Evolutionary conservation across 1,284 basidiomycete genomes (phyloP).

Genomic region (Rhodotorula sp.): DNA sequence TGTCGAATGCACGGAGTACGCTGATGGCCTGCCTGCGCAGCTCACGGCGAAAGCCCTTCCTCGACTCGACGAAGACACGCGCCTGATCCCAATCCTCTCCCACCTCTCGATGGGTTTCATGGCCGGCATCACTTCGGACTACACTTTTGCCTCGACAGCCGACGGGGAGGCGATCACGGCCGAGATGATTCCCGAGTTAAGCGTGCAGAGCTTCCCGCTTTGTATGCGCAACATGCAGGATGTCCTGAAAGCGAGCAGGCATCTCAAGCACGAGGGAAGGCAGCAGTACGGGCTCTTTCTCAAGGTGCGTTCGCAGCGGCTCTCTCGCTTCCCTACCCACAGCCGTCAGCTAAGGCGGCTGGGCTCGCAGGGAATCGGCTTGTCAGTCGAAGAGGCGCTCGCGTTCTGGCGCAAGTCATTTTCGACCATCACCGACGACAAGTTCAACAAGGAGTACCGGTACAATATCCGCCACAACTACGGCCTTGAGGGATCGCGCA

Average conservation of each 20-base stretch:
- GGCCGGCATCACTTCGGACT: constrained; percentile 82
- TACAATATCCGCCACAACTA: constrained; percentile 97
- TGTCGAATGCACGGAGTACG: background rate
- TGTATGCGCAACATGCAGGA: constrained; percentile 94
- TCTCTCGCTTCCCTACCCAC: background rate
- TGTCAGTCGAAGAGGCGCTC: constrained; percentile 92
- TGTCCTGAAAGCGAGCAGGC: constrained; percentile 70
- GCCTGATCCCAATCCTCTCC: constrained; percentile 83
- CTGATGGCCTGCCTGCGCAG: constrained; percentile 52
- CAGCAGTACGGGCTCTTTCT: constrained; percentile 92
- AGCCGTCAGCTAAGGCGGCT: background rate
- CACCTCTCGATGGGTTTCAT: constrained; percentile 94
- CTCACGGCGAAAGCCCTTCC: constrained; percentile 83
- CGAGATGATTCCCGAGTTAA: constrained; percentile 88
- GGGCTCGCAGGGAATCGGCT: constrained; percentile 70
- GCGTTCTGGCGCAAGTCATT: constrained; percentile 92
- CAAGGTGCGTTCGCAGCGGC: constrained; percentile 61
- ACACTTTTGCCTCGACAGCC: constrained; percentile 58
- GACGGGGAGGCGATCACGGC: constrained; percentile 73
- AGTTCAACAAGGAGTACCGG: constrained; percentile 96
- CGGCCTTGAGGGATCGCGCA: constrained; percentile 89
- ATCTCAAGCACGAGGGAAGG: constrained; percentile 89
- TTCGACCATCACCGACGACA: constrained; percentile 74
- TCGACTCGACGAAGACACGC: constrained; percentile 91
- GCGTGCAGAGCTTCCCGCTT: constrained; percentile 85